Evolutionary conservation across 108 stramenopile species (phyloP), one percentile per base, ranked within the genome.

Genomic region (Nitzschia sp.): DNA sequence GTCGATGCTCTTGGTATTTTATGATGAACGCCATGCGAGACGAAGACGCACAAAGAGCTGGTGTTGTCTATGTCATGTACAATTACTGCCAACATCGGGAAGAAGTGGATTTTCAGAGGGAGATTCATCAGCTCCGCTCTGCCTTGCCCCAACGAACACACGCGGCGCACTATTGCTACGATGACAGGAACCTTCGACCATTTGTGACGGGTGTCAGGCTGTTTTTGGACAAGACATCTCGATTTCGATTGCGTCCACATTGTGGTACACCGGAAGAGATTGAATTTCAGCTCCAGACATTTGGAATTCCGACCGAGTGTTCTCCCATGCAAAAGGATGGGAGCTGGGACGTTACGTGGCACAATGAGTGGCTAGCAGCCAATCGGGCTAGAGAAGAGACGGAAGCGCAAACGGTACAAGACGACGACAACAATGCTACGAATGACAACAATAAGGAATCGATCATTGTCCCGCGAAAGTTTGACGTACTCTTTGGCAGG

Each of bases 281-380:
- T 11, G 36, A 28, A 4, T 75, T 75, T 54, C 21, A 66, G 45
- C 59, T 75, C 3, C 64, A 75, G 33, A 75, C 74, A 21, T 75
- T 54, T 54, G 74, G 74, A 18, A 75, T 75, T 28, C 74, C 65
- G 1, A 42, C 54, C 13, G 49, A 66, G 11, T 28, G 6, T 26
- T 33, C 15, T 4, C 30, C 32, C 0, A 26, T 75, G 15, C 28
- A 59, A 33, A 32, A 32, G 46, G 57, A 75, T 60, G 66, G 59
- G 9, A 26, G 26, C 11, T 35, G 66, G 13, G 33, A 45, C 24
- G 27, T 45, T 9, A 51, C 46, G 1, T 60, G 49, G 48, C 64
- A 67, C 31, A 26, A 42, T 21, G 48, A 75, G 31, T 75, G 65
- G 65, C 30, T 75, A 3, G 2, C 0, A 2, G 0, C 58, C 11